Conservation (phyloP, 495 filamentous ascomycete species). For the Antarctomyces pellizariae region DNA sequence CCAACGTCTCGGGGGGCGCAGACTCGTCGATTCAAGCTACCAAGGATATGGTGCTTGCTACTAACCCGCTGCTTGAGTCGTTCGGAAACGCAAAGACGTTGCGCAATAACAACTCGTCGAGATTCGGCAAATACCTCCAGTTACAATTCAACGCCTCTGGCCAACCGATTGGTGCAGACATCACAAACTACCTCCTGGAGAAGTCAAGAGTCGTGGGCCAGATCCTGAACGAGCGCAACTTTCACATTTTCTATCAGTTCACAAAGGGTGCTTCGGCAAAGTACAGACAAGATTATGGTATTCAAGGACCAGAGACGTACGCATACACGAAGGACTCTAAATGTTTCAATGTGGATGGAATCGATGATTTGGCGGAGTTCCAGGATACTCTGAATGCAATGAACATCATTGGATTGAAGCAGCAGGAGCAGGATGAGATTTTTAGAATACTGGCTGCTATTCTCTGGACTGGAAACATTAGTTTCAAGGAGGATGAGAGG, state of each 20-base stretch:
- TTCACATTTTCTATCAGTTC: constrained; percentile 99
- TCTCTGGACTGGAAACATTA: constrained; percentile 85
- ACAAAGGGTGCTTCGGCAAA: constrained; percentile 76
- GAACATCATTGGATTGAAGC: constrained; percentile 72
- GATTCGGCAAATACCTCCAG: constrained; percentile 96
- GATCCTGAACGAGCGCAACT: constrained; percentile 87
- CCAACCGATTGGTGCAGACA: constrained; percentile 87
- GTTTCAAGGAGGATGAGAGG: constrained; percentile 68
- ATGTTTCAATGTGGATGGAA: constrained; percentile 78
- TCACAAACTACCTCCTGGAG: constrained; percentile 94
- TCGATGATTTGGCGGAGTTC: constrained; percentile 83
- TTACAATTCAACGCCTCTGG: constrained; percentile 89
- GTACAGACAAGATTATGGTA: constrained; percentile 64
- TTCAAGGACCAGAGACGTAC: constrained; percentile 85
- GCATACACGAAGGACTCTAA: constrained; percentile 87
- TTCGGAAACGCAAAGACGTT: constrained; percentile 97
- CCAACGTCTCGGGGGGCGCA: constrained; percentile 74
- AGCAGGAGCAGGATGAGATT: constrained; percentile 82
- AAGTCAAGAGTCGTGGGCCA: constrained; percentile 92
- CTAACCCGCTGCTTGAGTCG: constrained; percentile 89
- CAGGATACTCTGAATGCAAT: constrained; percentile 84
- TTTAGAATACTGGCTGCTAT: constrained; percentile 91
- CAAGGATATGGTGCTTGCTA: constrained; percentile 97
- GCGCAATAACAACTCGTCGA: constrained; percentile 94
- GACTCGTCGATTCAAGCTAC: constrained; percentile 89